A percentile compares a stretch with the other conserved stretches of the same genome.
phyloP scores from a whole-genome alignment of 768 basidiomycete genomes.

The Leccinum rimulosum region DNA sequence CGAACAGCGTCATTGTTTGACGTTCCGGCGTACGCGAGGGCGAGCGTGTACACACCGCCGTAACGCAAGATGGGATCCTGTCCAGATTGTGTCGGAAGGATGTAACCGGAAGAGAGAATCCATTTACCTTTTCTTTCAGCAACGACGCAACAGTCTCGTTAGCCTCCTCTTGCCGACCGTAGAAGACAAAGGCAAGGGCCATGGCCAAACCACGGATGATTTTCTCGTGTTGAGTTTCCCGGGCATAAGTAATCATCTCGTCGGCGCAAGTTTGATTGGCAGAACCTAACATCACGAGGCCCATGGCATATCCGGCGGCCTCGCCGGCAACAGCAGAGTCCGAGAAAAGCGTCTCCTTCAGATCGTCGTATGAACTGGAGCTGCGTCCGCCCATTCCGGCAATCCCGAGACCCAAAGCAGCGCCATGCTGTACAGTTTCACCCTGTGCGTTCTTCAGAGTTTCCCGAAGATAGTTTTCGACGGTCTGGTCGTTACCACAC shows the following conservation, averaged over 20 bases:
- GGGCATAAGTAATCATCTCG: slow-evolving; percentile 95
- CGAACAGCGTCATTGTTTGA: slow-evolving; percentile 92
- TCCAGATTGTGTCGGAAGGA: slow-evolving; percentile 11
- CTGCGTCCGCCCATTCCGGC: slow-evolving; percentile 92
- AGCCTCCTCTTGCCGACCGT: slow-evolving; percentile 90
- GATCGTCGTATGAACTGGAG: slow-evolving; percentile 85
- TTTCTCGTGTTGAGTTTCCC: slow-evolving; percentile 98
- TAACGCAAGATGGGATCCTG: slow-evolving; percentile 97
- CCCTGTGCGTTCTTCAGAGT: slow-evolving; percentile 71
- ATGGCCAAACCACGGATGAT: slow-evolving; percentile 95
- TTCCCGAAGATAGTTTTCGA: slow-evolving; percentile 76
- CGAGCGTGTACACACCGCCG: slow-evolving; percentile 95
- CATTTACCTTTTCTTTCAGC: slow-evolving; percentile 77
- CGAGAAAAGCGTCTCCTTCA: slow-evolving; percentile 85
- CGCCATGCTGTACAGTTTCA: slow-evolving; percentile 95
- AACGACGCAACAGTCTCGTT: slow-evolving; percentile 77
- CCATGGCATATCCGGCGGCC: slow-evolving; percentile 96
- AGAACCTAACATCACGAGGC: slow-evolving; percentile 96
- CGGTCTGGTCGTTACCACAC: slow-evolving; percentile 66
- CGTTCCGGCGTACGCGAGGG: slow-evolving; percentile 95
- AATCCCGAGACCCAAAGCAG: slow-evolving; percentile 94
- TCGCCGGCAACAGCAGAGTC: slow-evolving; percentile 97
- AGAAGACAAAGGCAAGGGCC: slow-evolving; percentile 89
- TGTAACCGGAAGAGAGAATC: background rate
- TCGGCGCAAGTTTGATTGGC: slow-evolving; percentile 74